phyloP scores from a whole-genome alignment of 495 filamentous ascomycete genomes.

The Durotheca rogersii region DNA sequence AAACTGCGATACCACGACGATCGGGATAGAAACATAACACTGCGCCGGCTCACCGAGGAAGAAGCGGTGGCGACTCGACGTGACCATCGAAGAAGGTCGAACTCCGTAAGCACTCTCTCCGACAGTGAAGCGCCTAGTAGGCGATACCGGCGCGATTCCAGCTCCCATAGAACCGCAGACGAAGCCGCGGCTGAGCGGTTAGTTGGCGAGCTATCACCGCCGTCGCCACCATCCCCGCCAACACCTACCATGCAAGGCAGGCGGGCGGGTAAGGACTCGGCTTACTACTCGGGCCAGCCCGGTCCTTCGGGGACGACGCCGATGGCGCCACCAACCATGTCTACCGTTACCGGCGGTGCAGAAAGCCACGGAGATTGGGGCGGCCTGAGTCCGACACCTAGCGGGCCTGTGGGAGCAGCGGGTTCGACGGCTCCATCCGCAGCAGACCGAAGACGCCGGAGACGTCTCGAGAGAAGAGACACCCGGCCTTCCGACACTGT shows the following conservation, averaged over 20 bases:
- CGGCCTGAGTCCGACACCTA: conserved; percentile 40
- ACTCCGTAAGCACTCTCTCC: conserved; percentile 51
- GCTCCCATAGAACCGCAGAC: conserved; percentile 41
- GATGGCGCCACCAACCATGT: conserved; percentile 39
- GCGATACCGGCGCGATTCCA: conserved; percentile 49
- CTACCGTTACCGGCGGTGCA: conserved; percentile 42
- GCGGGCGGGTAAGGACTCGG: conserved; percentile 52
- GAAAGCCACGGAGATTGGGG: conserved; percentile 46
- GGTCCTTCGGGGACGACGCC: conserved; percentile 42
- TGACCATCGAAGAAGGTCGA: conserved; percentile 38
- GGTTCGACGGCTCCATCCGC: conserved; percentile 30
- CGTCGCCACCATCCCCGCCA: conserved; percentile 46
- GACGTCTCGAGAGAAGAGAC: conserved; percentile 51
- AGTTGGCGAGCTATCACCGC: conserved; percentile 37
- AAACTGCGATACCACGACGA: conserved; percentile 81
- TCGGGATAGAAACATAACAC: conserved; percentile 71
- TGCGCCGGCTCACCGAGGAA: conserved; percentile 76
- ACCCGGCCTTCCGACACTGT: conserved; percentile 38
- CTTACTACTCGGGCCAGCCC: conserved; percentile 54
- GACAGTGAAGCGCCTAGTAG: conserved; percentile 45
- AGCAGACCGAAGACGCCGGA: conserved; percentile 48
- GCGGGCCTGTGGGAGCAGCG: conserved; percentile 25
- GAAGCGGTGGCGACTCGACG: conserved; percentile 59
- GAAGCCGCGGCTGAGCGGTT: conserved; percentile 43
- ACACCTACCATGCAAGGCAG: conserved; percentile 48